Conservation (phyloP, 805 yeast species). For the Kregervanrija delftensis region DNA sequence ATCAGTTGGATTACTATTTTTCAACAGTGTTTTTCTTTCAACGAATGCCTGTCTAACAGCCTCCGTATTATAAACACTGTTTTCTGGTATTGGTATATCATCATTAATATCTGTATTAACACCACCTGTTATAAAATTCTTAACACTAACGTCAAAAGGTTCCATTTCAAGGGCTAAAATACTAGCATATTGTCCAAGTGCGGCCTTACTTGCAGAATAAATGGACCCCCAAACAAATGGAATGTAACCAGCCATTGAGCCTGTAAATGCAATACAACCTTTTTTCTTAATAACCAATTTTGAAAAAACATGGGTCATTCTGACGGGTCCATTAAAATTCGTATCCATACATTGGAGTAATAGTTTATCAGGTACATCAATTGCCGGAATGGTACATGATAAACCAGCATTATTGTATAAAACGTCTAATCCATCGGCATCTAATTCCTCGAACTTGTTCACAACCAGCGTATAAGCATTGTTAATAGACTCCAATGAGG, state of each 20-base stretch:
- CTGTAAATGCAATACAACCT: conserved; percentile 69
- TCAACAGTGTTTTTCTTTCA: conserved; percentile 52
- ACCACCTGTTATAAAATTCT: conserved; percentile 70
- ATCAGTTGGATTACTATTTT: conserved; percentile 50
- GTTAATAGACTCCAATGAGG: conserved; percentile 40
- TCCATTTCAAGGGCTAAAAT: conserved; percentile 59
- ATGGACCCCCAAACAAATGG: conserved; percentile 68
- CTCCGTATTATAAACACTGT: conserved; percentile 44
- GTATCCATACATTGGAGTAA: conserved; percentile 49
- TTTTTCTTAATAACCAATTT: conserved; percentile 43
- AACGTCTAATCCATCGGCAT: conserved; percentile 41
- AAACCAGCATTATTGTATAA: conserved; percentile 61
- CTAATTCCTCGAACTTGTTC: conserved; percentile 8
- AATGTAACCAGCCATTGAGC: conserved; percentile 57
- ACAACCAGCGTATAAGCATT: conserved; percentile 37
- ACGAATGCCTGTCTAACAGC: conserved; percentile 45
- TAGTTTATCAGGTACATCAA: conserved; percentile 49
- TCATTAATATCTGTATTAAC: conserved; percentile 69
- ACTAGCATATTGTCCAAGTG: conserved; percentile 65
- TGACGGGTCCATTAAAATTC: conserved; percentile 65
- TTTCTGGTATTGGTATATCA: conserved; percentile 48
- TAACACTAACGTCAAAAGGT: conserved; percentile 65
- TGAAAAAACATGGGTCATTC: conserved; percentile 51
- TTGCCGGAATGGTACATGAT: conserved; percentile 62
- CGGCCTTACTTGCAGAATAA: conserved; percentile 67